A percentile compares a stretch with the other conserved stretches of the same genome.
These are phyloP conservation scores for Diddensiella santjacobensis DNA, from an alignment of 805 yeast genomes.

Conservation along the genomic window DNA sequence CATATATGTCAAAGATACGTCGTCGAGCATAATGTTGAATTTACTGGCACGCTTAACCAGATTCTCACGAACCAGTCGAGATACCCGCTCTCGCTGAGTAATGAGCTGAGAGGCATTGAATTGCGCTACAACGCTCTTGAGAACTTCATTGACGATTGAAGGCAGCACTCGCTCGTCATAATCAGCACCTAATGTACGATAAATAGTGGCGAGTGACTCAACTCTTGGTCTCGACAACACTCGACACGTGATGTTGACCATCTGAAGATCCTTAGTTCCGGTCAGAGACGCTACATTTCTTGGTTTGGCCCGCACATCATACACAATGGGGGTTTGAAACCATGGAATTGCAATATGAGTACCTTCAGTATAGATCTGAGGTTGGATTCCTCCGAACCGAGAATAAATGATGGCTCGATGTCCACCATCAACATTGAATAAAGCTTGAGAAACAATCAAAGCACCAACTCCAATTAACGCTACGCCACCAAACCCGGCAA, in stretches of 20 bases:
- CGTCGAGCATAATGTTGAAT: slow-evolving; percentile 85
- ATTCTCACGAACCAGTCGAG: slow-evolving; percentile 85
- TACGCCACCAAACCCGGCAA: slow-evolving; percentile 63
- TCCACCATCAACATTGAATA: slow-evolving; percentile 95
- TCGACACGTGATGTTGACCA: slow-evolving; percentile 99
- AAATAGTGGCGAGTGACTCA: slow-evolving; percentile 72
- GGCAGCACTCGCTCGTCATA: slow-evolving; percentile 97
- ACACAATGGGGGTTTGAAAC: slow-evolving; percentile 87
- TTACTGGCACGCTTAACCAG: slow-evolving; percentile 86
- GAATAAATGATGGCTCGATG: slow-evolving; percentile 95
- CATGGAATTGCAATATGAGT: slow-evolving; percentile 94
- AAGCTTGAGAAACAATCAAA: slow-evolving; percentile 48
- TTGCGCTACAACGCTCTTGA: slow-evolving; percentile 96
- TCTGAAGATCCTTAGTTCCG: slow-evolving; percentile 96
- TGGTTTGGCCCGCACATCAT: slow-evolving; percentile 96
- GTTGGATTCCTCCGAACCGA: slow-evolving; percentile 78
- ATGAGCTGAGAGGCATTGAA: slow-evolving; percentile 97
- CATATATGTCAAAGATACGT: slow-evolving; percentile 95
- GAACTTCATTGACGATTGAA: slow-evolving; percentile 95
- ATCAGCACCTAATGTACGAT: slow-evolving; percentile 88
- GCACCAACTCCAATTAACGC: slow-evolving; percentile 57
- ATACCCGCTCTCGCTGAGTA: slow-evolving; percentile 97
- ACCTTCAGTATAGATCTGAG: slow-evolving; percentile 84
- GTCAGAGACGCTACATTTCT: slow-evolving; percentile 93
- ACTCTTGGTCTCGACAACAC: slow-evolving; percentile 88